phyloP scores from a whole-genome alignment of 352 stramenopile genomes.

The Globisporangium paddicum region DNA sequence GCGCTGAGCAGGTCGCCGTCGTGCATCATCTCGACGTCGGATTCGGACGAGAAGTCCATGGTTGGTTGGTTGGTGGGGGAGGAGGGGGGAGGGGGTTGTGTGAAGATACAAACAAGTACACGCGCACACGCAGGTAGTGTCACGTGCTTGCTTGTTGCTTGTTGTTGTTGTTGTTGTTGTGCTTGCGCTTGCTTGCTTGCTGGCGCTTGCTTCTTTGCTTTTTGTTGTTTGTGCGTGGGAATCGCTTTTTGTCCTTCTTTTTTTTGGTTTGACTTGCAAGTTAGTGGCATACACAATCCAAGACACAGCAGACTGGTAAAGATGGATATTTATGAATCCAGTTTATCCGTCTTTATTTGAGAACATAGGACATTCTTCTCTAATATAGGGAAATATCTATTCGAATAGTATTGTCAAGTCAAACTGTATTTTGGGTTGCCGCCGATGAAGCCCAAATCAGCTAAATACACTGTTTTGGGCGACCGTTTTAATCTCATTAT shows the following conservation, averaged over 20 bases:
- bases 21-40: constrained; percentile 78
- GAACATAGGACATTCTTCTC: no score
- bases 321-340: no score
- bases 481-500: no score
- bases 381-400: no score
- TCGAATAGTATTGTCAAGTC: no score
- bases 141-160: background rate
- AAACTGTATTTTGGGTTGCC: no score
- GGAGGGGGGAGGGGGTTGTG: background rate
- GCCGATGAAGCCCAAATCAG: no score
- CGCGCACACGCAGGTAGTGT: background rate
- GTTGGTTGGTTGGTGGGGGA: background rate
- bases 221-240: background rate
- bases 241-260: background rate
- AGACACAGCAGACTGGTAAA: background rate
- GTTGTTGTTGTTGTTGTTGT: constrained; percentile 1
- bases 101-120: background rate
- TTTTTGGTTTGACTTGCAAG: background rate
- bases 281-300: background rate
- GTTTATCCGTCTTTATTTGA: no score
- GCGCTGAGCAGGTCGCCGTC: constrained; percentile 46
- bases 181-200: background rate
- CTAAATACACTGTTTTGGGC: no score
- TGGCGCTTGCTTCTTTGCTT: constrained; percentile 1
- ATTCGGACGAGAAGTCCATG: constrained; percentile 63